Percentiles rank a stretch among this genome's conserved stretches.
phyloP scores from a whole-genome alignment of 768 basidiomycete species.

The Ramaria rubella region DNA sequence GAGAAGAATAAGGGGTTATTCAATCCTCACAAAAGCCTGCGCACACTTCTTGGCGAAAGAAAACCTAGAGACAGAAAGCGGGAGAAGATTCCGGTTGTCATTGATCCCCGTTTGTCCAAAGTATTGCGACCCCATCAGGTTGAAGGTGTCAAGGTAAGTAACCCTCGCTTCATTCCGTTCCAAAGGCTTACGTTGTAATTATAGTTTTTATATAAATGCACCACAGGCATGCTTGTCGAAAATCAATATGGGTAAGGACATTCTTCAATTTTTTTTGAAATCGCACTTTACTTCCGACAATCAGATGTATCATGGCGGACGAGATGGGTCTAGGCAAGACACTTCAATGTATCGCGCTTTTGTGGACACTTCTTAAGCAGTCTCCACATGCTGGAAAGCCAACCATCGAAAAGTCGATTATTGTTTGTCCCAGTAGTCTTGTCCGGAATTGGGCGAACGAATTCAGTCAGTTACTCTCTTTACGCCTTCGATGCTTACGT shows the following conservation, averaged over 20 bases:
- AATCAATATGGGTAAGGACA: constrained; percentile 53
- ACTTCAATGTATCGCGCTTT: constrained; percentile 88
- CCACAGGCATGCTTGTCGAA: constrained; percentile 87
- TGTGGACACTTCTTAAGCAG: constrained; percentile 95
- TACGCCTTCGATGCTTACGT: too few relatives aligned
- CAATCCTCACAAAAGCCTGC: constrained; percentile 91
- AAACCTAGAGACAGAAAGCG: constrained; percentile 56
- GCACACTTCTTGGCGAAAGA: constrained; percentile 65
- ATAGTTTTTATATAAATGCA: constrained; percentile 92
- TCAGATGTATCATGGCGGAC: constrained; percentile 97
- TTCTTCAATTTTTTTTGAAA: not conserved
- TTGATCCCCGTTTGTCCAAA: constrained; percentile 81
- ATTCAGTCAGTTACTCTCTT: constrained; percentile 51
- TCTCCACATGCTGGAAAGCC: constrained; percentile 82
- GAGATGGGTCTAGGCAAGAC: constrained; percentile 99
- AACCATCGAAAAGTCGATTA: constrained; percentile 94
- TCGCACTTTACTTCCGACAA: not conserved
- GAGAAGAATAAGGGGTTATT: constrained; percentile 69
- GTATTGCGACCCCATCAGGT: constrained; percentile 96
- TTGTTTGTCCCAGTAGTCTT: constrained; percentile 92
- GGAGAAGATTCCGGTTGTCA: constrained; percentile 91
- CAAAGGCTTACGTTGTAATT: not conserved
- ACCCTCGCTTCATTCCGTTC: not conserved
- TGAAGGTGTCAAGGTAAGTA: constrained; percentile 87
- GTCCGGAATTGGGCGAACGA: constrained; percentile 99